Evolutionary conservation across 331 rosid species (phyloP).

Genomic region (Malus hybrid): DNA sequence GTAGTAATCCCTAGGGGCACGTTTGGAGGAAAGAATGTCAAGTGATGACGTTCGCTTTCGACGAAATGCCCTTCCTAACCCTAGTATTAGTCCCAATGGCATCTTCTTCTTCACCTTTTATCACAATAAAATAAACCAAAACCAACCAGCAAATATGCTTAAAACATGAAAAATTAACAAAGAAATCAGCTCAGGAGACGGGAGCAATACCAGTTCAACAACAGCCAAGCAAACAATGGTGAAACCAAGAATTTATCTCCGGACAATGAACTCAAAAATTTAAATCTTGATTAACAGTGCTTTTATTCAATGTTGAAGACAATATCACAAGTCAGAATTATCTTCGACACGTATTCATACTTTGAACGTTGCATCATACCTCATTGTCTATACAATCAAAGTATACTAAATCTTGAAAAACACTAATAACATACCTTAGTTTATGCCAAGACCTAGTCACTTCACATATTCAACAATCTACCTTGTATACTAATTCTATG

Average conservation of each 20-base stretch:
- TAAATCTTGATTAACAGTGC: not conserved
- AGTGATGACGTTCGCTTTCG: constrained; percentile 64
- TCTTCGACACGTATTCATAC: not conserved
- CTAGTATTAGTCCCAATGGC: constrained; percentile 72
- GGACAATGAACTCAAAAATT: not conserved
- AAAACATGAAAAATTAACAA: not conserved
- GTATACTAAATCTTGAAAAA: not conserved
- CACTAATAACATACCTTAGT: not conserved
- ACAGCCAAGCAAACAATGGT: not conserved
- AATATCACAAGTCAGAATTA: not conserved
- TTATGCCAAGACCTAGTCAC: too few species aligned
- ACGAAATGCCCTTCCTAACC: constrained; percentile 60
- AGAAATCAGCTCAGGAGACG: not conserved
- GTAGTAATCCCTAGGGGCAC: constrained; percentile 73
- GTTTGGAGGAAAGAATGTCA: constrained; percentile 66
- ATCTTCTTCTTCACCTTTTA: constrained; percentile 30
- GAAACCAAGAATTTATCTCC: not conserved
- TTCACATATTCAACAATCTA: too few species aligned
- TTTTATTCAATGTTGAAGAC: not conserved
- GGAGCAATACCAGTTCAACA: not conserved
- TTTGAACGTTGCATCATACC: not conserved
- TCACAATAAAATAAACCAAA: not conserved
- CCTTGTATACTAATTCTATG: too few species aligned
- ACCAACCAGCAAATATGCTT: not conserved
- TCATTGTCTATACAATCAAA: not conserved